Base-by-base conservation (phyloP, 2,329 filamentous ascomycete genomes). In the Magnaporthales sp. region DNA sequence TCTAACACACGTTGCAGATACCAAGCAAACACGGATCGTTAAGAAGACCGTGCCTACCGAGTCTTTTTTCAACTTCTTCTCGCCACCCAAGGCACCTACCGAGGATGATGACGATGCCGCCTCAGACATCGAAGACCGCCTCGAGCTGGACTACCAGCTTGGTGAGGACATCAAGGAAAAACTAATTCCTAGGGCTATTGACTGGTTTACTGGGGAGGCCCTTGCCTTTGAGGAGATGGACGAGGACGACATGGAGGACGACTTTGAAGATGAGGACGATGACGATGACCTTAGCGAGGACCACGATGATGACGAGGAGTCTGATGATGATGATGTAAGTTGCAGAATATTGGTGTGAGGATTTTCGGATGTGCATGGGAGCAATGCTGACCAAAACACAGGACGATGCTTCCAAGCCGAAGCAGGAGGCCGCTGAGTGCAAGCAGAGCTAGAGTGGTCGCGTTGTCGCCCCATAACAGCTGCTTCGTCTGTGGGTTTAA, bases 101-200 rank as follows among this genome's bases (percentile, higher is more conserved):
- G 91, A 90, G 83, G 82, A 84, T 7, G 91, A 91, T 64, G 84
- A 88, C 46, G 90, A 94, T 71, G 89, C 91, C 68, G 88, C 90
- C 66, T 91, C 89, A 65, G 95, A 99, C 77, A 96, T 99, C 65
- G 95, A 99, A 83, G 93, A 97, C 80, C 93, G 95, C 70, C 87
- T 99, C 67, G 95, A 99, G 83, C 89, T 99, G 65, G 95, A 99
- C 81, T 99, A 98, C 80, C 94, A 98, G 81, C 89, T 99, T 61
- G 95, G 95, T 71, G 95, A 99, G 83, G 95, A 99, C 77, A 97
- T 99, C 82, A 99, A 99, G 84, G 95, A 99, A 86, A 99, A 99
- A 84, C 86, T 99, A 71, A 99, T 99, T 73, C 95, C 95, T 70
- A 93, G 94, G 72, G 95, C 96, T 67, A 95, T 99, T 74, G 95